These are phyloP conservation scores for Neonectria neomacrospora DNA, from an alignment of 2,329 filamentous ascomycete genomes.

Conservation along the genomic window DNA sequence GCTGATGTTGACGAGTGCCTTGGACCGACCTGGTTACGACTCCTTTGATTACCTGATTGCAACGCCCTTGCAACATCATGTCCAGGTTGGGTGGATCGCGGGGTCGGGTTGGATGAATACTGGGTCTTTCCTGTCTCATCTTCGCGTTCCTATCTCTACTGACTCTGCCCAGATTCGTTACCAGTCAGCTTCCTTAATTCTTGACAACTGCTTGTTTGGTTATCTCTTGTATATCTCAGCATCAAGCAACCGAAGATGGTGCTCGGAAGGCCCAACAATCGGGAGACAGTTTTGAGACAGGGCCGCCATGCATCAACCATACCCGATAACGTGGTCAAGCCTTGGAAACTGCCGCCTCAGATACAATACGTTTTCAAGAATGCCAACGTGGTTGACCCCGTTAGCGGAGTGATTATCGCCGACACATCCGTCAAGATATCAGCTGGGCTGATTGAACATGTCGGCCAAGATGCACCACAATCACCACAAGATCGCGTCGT, in stretches of 20 bases:
- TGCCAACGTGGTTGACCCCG: conserved; percentile 56
- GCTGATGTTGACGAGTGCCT: conserved; percentile 38
- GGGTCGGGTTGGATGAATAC: background rate
- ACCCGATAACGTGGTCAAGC: conserved; percentile 45
- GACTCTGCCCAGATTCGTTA: background rate
- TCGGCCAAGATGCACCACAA: conserved; percentile 24
- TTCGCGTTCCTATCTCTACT: background rate
- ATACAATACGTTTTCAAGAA: conserved; percentile 53
- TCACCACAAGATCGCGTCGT: conserved; percentile 20
- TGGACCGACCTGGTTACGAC: background rate
- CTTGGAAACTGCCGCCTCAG: conserved; percentile 50
- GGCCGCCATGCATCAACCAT: background rate
- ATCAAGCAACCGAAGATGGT: background rate
- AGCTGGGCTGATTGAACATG: conserved; percentile 47
- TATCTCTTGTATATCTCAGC: background rate
- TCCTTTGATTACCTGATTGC: conserved; percentile 16
- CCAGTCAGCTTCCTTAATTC: background rate
- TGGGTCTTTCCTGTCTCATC: background rate
- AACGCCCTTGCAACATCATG: conserved; percentile 2
- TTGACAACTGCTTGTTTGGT: no score
- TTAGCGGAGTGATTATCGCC: conserved; percentile 46
- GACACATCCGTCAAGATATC: conserved; percentile 49
- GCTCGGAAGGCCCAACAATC: background rate
- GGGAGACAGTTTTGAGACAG: background rate
- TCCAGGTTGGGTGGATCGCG: background rate